Base-by-base conservation (phyloP, 2,329 filamentous ascomycete species). In the Colletotrichum melonis region DNA sequence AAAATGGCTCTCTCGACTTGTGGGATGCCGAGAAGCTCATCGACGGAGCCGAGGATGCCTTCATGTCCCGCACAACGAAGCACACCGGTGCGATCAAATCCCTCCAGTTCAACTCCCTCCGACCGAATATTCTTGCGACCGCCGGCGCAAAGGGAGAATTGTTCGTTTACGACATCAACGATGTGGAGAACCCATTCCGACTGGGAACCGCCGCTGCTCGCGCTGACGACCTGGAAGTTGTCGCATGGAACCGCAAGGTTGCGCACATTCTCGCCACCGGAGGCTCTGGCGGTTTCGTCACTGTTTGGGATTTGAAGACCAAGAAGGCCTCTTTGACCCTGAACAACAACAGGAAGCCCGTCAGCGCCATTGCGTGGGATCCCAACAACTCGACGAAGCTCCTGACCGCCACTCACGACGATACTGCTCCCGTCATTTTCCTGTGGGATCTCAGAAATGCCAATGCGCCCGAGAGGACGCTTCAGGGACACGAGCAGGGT, bases 191-290 rank as follows among this genome's bases (percentile, higher is more conserved):
- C 80, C 94, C 96, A 5, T 97, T 97, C 85, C 92, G 95, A 75
- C 88, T 99, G 38, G 97, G 97, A 73, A 97, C 94, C 76, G 90
- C 93, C 49, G 94, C 94, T 55, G 95, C 95, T 75, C 93, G 96
- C 80, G 94, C 95, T 52, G 96, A 98, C 79, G 97, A 99, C 78
- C 94, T 98, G 76, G 97, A 98, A 79, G 97, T 95, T 77, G 88
- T 99, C 74, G 96, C 98, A 78, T 99, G 97, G 97, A 99, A 99
- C 85, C 95, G 95, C 81, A 98, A 97, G 86, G 96, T 98, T 55
- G 91, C 96, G 16, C 96, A 99, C 81, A 99, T 99, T 81, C 86
- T 99, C 77, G 97, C 96, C 22, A 98, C 96, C 11, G 97, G 97
- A 76, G 96, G 95, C 80, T 93, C 92, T 75, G 95, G 95, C 63